Evolutionary conservation across 106 monocot species (phyloP).

Genomic region (Ottelia alismoides): DNA sequence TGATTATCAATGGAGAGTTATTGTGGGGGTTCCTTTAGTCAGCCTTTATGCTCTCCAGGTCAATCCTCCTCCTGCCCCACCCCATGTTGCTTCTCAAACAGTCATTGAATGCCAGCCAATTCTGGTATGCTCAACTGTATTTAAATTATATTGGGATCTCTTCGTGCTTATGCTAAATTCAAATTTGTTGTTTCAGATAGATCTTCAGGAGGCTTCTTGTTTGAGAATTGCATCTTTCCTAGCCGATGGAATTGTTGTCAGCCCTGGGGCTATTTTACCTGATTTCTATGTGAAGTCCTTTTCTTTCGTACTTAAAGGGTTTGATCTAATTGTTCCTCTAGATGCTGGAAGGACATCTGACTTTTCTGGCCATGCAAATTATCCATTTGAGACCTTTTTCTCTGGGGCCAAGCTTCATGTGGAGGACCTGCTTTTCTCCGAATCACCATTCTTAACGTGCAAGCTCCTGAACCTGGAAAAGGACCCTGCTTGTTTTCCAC

Average conservation of each 20-base stretch:
- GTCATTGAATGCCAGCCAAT: constrained; percentile 80
- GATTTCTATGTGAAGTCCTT: constrained; percentile 77
- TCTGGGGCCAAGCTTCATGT: constrained; percentile 91
- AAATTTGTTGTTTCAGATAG: constrained; percentile 39
- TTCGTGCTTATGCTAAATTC: neutral
- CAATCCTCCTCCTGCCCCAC: constrained; percentile 71
- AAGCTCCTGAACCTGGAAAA: constrained; percentile 76
- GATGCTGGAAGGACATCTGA: constrained; percentile 21
- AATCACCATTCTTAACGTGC: constrained; percentile 74
- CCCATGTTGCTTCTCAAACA: constrained; percentile 77
- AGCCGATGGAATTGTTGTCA: constrained; percentile 84
- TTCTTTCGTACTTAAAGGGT: constrained; percentile 54
- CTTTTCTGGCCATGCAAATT: constrained; percentile 8
- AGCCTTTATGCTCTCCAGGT: constrained; percentile 77
- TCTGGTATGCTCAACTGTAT: constrained; percentile 26
- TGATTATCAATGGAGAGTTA: constrained; percentile 33
- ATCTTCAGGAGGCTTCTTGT: constrained; percentile 90
- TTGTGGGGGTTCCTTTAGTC: constrained; percentile 44
- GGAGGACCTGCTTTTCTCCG: constrained; percentile 44
- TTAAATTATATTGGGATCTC: no score
- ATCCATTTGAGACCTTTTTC: constrained; percentile 31
- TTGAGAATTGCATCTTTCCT: constrained; percentile 87
- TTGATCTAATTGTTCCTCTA: constrained; percentile 80
- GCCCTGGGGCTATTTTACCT: constrained; percentile 56
- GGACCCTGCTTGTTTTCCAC: constrained; percentile 91